Evolutionary conservation across 108 stramenopile species (phyloP).

Genomic region (Fragilaria crotonensis): DNA sequence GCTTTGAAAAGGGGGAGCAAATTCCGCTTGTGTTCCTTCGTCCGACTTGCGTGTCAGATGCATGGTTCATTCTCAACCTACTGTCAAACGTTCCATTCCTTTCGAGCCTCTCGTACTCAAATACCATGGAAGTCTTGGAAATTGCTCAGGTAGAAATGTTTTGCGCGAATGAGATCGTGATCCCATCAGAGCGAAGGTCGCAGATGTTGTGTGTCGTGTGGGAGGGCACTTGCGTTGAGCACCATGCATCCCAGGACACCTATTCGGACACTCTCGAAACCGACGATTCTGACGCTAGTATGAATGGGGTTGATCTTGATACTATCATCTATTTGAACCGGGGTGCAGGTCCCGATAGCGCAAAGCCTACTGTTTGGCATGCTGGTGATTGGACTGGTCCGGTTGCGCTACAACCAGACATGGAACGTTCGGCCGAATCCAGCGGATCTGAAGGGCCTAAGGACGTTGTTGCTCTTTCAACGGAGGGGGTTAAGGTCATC

Average conservation of each 20-base stretch:
- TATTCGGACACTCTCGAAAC: background rate
- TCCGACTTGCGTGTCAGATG: constrained; percentile 77
- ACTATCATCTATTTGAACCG: background rate
- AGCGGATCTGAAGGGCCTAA: constrained; percentile 22
- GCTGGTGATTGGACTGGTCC: constrained; percentile 90
- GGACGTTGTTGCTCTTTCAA: constrained; percentile 76
- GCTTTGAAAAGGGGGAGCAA: constrained; percentile 43
- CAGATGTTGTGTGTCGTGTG: constrained; percentile 69
- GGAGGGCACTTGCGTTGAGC: constrained; percentile 84
- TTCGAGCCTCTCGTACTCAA: constrained; percentile 71
- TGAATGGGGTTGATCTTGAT: constrained; percentile 40
- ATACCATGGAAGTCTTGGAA: constrained; percentile 83
- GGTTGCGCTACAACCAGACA: constrained; percentile 71
- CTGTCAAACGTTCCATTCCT: constrained; percentile 79
- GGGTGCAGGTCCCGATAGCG: constrained; percentile 6
- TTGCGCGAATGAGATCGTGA: constrained; percentile 48
- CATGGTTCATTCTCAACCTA: constrained; percentile 84
- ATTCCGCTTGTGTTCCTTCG: constrained; percentile 68
- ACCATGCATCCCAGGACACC: background rate
- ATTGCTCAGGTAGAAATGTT: constrained; percentile 66
- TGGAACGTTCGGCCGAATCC: constrained; percentile 27
- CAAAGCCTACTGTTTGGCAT: constrained; percentile 58
- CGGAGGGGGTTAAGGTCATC: constrained; percentile 82
- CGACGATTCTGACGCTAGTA: constrained; percentile 7
- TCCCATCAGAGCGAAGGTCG: constrained; percentile 42